Conservation (phyloP, 345 rosid species). For the Excoecaria agallocha region DNA sequence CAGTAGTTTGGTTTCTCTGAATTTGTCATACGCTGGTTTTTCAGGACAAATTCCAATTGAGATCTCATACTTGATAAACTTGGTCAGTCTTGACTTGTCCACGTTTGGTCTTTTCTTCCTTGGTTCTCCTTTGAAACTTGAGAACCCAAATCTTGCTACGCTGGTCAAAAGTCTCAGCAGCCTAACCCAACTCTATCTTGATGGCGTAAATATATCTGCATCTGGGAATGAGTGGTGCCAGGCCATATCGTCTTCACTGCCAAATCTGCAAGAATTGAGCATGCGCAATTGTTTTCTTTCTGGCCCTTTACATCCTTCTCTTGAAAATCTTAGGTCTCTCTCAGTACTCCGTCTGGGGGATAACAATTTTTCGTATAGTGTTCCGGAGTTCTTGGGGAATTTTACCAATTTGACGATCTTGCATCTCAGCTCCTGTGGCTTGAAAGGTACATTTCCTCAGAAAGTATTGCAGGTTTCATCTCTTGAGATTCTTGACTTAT, state of each 20-base stretch:
- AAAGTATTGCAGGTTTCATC: constrained; percentile 20
- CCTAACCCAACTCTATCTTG: constrained; percentile 29
- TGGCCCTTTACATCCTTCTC: constrained; percentile 28
- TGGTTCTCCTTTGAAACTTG: constrained; percentile 14
- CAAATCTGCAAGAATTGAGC: constrained; percentile 37
- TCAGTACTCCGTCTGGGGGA: constrained; percentile 3
- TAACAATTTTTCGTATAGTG: constrained; percentile 20
- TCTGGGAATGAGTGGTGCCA: constrained; percentile 25
- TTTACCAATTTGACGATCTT: constrained; percentile 21
- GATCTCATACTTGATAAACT: constrained; percentile 33
- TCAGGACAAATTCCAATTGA: constrained; percentile 33
- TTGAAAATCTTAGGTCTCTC: constrained; percentile 15
- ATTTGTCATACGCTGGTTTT: constrained; percentile 46
- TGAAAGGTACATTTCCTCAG: constrained; percentile 31
- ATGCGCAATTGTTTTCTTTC: constrained; percentile 31
- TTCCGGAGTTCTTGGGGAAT: constrained; percentile 29
- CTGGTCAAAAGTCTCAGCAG: constrained; percentile 24
- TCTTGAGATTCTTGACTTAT: constrained; percentile 34
- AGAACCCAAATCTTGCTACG: constrained; percentile 30
- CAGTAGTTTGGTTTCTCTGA: constrained; percentile 25
- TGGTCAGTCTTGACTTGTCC: constrained; percentile 50
- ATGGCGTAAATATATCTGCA: constrained; percentile 36
- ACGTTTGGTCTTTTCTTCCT: too few species aligned
- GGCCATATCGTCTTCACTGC: constrained; percentile 26
- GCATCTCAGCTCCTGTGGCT: constrained; percentile 5